phyloP scores from a whole-genome alignment of 257 asterid genomes.

The Cordia subcordata region DNA sequence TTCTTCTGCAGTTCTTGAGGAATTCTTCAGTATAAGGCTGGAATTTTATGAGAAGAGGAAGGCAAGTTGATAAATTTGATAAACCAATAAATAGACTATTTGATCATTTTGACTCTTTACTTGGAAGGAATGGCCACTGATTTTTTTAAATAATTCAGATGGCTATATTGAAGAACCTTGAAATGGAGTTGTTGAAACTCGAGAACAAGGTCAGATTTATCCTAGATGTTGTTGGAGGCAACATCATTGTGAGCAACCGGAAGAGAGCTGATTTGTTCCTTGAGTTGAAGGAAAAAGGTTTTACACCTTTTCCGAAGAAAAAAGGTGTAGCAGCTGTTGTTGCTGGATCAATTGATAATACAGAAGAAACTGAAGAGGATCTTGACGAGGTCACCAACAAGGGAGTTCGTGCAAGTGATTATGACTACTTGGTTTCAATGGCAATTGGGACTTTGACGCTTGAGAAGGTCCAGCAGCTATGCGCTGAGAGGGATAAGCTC shows the following conservation, averaged over 20 bases:
- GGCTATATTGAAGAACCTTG: conserved; percentile 62
- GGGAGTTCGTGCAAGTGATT: conserved; percentile 68
- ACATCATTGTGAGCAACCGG: conserved; percentile 80
- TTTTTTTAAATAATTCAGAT: conserved; percentile 38
- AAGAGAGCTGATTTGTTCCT: conserved; percentile 69
- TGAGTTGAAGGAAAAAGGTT: conserved; percentile 81
- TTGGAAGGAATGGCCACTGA: not conserved
- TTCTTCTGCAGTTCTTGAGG: conserved; percentile 79
- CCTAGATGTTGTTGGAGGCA: conserved; percentile 73
- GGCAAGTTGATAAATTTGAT: conserved; percentile 33
- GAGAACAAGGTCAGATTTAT: conserved; percentile 84
- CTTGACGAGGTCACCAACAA: conserved; percentile 25
- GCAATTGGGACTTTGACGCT: conserved; percentile 78
- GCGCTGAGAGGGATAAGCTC: conserved; percentile 62
- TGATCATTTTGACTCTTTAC: not conserved
- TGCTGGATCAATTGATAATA: conserved; percentile 61
- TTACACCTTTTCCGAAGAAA: conserved; percentile 81
- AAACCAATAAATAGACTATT: not conserved
- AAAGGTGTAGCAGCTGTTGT: conserved; percentile 42
- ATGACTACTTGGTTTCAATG: conserved; percentile 81
- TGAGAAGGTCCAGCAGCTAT: conserved; percentile 74
- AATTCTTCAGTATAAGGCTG: conserved; percentile 69
- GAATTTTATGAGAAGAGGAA: conserved; percentile 78
- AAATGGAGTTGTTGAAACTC: conserved; percentile 63
- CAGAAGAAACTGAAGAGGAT: conserved; percentile 64